Conservation (phyloP, 768 basidiomycete species). For the Hortiboletus campestris region DNA sequence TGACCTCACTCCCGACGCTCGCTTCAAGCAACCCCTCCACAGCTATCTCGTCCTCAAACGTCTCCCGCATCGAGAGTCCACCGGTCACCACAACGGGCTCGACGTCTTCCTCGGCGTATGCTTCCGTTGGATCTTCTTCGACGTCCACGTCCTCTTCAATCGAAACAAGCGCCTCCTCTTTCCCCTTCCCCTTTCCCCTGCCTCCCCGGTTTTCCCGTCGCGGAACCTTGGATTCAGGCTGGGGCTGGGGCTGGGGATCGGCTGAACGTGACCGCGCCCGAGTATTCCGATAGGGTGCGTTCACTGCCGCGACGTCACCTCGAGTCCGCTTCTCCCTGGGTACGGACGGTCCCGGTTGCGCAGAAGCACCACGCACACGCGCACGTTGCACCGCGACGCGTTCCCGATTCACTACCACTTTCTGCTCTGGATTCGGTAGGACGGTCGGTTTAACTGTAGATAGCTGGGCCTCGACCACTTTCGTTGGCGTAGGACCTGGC, state of each 20-base stretch:
- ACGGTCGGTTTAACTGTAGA: neutral
- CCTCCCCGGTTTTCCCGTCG: neutral
- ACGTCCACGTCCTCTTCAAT: conserved; percentile 7
- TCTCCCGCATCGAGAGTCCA: conserved; percentile 5
- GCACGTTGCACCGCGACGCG: neutral
- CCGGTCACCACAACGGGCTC: neutral
- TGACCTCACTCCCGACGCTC: neutral
- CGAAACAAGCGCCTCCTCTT: neutral
- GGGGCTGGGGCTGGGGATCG: conserved; percentile 5
- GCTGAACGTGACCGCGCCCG: conserved; percentile 24
- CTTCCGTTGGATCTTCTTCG: neutral
- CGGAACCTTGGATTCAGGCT: neutral
- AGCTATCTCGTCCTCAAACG: conserved; percentile 17
- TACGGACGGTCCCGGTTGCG: conserved; percentile 13
- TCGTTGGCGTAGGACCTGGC: neutral
- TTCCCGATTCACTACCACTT: conserved; percentile 2
- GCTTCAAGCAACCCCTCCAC: conserved; percentile 26
- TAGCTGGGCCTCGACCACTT: neutral
- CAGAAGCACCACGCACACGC: conserved; percentile 10
- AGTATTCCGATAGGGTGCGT: conserved; percentile 17
- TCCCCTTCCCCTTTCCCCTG: conserved; percentile 8
- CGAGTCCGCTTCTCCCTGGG: neutral
- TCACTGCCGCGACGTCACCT: neutral
- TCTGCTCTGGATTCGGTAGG: conserved; percentile 13
- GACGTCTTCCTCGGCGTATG: neutral